Evolutionary conservation across 2,329 filamentous ascomycete genomes (phyloP), one percentile per base, ranked within the genome.

Genomic region (Fusarium ambrosium): DNA sequence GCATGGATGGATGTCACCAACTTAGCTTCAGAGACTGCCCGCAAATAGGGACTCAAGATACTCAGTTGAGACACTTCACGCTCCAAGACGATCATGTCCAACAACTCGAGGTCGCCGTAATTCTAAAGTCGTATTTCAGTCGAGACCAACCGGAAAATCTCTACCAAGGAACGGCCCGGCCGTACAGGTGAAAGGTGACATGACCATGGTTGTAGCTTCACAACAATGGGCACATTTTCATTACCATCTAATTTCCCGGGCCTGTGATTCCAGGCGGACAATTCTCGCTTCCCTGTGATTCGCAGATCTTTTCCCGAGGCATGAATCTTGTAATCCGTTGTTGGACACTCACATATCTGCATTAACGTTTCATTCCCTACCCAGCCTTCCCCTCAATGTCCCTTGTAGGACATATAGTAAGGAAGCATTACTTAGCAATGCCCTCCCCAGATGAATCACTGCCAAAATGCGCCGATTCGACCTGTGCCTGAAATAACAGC

Each of bases 261-360:
- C 48, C 62, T 58, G 51, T 45, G n/a, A 45, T 58, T 59, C 27
- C 62, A 58, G 51, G 62, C 16, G 34, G 27, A 36, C 62, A 58
- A 45, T 58, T 39, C 32, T 32, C 27, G 11, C 20, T 39, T 58
- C 62, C 24, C 22, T 64, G 62, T 39, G 18, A 55, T 58, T 39
- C 36, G 37, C 51, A 58, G 62, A 32, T 64, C 62, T 55, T 55
- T 18, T 29, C 43, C 60, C 43, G n/a, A 36, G 45, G 22, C 34
- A 39, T 48, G 34, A 34, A 22, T 53, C 32, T 48, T 39, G 32
- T 14, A 24, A 32, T 53, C 27, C 18, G 14, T 63, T 63, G 27
- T 43, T 24, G 24, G 27, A 20, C 39, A 20, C 20, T 43, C 29
- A 24, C 36, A 55, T 48, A 63, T 41, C 45, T 39, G 32, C 24